phyloP scores from a whole-genome alignment of 306 rosid species.

The Malus asiatica region DNA sequence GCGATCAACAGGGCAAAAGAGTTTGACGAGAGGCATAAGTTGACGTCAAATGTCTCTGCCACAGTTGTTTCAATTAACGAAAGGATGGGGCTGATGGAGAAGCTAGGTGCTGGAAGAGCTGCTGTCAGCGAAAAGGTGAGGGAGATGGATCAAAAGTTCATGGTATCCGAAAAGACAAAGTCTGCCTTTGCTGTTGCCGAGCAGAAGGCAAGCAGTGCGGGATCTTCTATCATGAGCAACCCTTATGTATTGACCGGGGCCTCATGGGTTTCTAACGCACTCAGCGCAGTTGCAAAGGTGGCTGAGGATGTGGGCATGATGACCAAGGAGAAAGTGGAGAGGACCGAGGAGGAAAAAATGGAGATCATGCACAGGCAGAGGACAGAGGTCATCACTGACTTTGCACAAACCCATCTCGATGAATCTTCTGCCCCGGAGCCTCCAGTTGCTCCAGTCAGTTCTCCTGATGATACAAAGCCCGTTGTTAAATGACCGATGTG shows the following conservation, averaged over 20 bases:
- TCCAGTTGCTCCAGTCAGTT: conserved; percentile 50
- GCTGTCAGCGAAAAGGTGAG: conserved; percentile 54
- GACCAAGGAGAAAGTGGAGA: conserved; percentile 65
- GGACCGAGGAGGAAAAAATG: conserved; percentile 50
- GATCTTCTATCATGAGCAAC: conserved; percentile 60
- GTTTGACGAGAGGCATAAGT: conserved; percentile 58
- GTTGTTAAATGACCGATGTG: conserved; percentile 18
- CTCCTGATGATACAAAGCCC: conserved; percentile 31
- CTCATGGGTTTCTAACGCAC: conserved; percentile 54
- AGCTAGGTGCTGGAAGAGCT: conserved; percentile 51
- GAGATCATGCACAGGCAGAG: conserved; percentile 31
- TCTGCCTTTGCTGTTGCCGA: conserved; percentile 56
- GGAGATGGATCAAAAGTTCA: conserved; percentile 53
- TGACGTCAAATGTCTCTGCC: conserved; percentile 63
- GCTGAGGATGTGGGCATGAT: conserved; percentile 49
- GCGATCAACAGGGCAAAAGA: conserved; percentile 63
- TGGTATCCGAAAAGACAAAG: conserved; percentile 57
- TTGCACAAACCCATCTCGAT: conserved; percentile 39
- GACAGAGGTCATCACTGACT: conserved; percentile 31
- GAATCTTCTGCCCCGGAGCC: conserved; percentile 34
- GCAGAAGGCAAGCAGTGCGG: conserved; percentile 74
- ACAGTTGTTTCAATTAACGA: conserved; percentile 58
- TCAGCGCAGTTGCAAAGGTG: conserved; percentile 49
- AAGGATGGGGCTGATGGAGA: conserved; percentile 50
- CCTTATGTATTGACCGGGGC: conserved; percentile 49